These are phyloP conservation scores for Blastomyces percursus DNA, from an alignment of 2,329 filamentous ascomycete species.

Conservation along the genomic window DNA sequence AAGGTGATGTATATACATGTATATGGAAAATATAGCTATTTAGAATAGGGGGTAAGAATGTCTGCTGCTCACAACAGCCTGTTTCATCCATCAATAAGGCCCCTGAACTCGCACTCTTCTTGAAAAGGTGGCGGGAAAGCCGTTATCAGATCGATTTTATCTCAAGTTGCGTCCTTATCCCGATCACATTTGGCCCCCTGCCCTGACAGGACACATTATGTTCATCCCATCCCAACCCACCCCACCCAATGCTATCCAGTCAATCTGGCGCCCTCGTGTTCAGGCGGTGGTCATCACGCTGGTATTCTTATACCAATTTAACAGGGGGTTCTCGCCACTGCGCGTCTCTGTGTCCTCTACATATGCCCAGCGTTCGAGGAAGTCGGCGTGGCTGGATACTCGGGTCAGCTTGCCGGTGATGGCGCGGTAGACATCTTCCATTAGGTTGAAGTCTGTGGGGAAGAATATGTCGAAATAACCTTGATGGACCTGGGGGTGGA, in stretches of 20 bases:
- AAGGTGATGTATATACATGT: too few relatives aligned
- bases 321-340: conserved; percentile 84
- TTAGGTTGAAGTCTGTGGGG: conserved; percentile 84
- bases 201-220: too few relatives aligned
- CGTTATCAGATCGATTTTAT: too few relatives aligned
- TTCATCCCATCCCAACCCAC: not conserved
- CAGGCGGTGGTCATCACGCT: conserved; percentile 82
- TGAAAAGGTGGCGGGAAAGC: too few relatives aligned
- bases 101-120: too few relatives aligned
- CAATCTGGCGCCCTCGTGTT: not conserved
- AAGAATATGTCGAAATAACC: conserved; percentile 99
- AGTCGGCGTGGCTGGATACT: conserved; percentile 78
- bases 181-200: too few relatives aligned
- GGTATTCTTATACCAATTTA: conserved; percentile 92
- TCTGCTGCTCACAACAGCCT: too few relatives aligned
- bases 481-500: conserved; percentile 66
- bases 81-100: too few relatives aligned
- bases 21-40: too few relatives aligned
- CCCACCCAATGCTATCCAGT: not conserved
- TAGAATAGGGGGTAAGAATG: too few relatives aligned
- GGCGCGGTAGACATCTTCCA: conserved; percentile 84
- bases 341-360: conserved; percentile 78
- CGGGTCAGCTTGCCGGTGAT: conserved; percentile 85
- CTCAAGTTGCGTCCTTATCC: too few relatives aligned
- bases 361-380: conserved; percentile 80